These are phyloP conservation scores for Crithidia expoeki DNA, from an alignment of 208 protist species.

Conservation along the genomic window DNA sequence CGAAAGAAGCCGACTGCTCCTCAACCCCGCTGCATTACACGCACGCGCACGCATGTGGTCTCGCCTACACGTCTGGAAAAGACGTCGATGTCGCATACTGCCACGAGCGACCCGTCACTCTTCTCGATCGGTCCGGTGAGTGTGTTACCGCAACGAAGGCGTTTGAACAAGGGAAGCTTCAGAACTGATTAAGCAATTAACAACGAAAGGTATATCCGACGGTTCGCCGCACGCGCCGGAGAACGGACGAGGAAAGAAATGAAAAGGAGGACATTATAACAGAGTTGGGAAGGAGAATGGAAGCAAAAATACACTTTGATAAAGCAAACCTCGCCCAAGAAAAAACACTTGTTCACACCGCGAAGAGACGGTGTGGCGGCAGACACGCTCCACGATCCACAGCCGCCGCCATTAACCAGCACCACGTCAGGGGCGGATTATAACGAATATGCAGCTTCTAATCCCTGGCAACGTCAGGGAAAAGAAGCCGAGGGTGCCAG, in stretches of 20 bases:
- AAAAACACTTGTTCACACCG: too few species aligned
- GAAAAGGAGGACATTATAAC: neutral
- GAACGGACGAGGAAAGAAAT: too few species aligned
- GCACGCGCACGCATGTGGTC: too few species aligned
- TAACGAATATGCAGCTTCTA: neutral
- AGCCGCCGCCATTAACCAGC: neutral
- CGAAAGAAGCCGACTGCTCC: too few species aligned
- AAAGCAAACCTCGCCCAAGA: neutral
- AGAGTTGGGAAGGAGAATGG: neutral
- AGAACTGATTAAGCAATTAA: neutral
- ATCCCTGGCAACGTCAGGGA: neutral
- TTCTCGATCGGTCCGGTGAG: too few species aligned
- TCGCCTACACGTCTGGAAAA: too few species aligned
- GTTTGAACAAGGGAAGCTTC: too few species aligned
- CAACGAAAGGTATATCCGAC: neutral
- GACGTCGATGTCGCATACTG: too few species aligned
- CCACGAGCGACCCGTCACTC: too few species aligned
- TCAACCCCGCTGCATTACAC: too few species aligned
- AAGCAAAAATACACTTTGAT: neutral
- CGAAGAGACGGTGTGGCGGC: neutral
- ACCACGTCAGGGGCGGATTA: neutral
- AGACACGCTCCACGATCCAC: neutral
- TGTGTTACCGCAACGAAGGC: too few species aligned
- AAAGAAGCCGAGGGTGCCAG: neutral
- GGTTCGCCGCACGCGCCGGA: too few species aligned